A percentile compares a stretch with the other conserved stretches of the same genome.
These are phyloP conservation scores for Spathaspora gorwiae DNA, from an alignment of 805 yeast species.

Conservation along the genomic window DNA sequence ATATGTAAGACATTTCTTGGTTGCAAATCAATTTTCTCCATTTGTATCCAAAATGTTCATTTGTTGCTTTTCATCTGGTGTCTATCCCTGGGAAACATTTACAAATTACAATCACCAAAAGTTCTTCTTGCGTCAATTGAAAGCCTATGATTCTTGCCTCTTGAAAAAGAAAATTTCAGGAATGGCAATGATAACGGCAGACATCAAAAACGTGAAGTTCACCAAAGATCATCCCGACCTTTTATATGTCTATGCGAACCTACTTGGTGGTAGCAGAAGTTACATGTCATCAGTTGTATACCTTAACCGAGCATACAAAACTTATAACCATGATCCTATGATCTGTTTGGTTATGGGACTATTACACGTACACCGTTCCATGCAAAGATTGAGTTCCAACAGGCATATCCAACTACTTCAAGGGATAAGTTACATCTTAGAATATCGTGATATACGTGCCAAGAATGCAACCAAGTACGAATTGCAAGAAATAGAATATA, in stretches of 20 bases:
- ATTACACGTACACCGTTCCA: slow-evolving; percentile 81
- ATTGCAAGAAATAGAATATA: slow-evolving; percentile 74
- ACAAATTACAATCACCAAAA: slow-evolving; percentile 85
- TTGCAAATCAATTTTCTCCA: slow-evolving; percentile 72
- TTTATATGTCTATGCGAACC: slow-evolving; percentile 72
- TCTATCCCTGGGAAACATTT: slow-evolving; percentile 52
- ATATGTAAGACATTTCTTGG: slow-evolving; percentile 58
- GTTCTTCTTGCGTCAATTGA: slow-evolving; percentile 81
- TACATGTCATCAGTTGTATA: slow-evolving; percentile 81
- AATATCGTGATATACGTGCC: slow-evolving; percentile 56
- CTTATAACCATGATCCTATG: slow-evolving; percentile 72
- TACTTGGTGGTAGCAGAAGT: slow-evolving; percentile 76
- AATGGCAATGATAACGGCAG: slow-evolving; percentile 68
- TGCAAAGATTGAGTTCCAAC: slow-evolving; percentile 83
- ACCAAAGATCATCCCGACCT: slow-evolving; percentile 59
- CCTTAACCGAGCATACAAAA: slow-evolving; percentile 62
- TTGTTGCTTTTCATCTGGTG: slow-evolving; percentile 62
- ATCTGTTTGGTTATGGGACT: slow-evolving; percentile 70
- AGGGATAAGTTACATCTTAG: slow-evolving; percentile 73
- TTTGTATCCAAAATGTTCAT: slow-evolving; percentile 62
- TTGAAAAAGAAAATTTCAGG: slow-evolving; percentile 57
- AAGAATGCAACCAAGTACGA: slow-evolving; percentile 42
- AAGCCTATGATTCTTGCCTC: slow-evolving; percentile 75
- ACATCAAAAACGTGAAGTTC: slow-evolving; percentile 34
- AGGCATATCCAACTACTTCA: slow-evolving; percentile 86